phyloP scores from a whole-genome alignment of 495 filamentous ascomycete species.

The Daldinia concentrica region DNA sequence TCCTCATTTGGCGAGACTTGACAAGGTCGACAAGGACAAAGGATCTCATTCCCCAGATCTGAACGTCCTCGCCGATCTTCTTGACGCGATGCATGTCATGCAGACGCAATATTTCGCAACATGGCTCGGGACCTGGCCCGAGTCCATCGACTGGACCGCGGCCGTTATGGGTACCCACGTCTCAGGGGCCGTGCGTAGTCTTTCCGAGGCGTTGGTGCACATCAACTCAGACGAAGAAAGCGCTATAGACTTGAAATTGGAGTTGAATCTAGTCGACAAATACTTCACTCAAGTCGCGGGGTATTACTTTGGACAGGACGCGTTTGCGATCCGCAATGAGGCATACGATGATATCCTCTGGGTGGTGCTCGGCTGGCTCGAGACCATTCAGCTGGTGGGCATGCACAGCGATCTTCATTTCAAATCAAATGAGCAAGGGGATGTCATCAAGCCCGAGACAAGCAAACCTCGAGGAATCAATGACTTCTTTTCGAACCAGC shows the following conservation, averaged over 20 bases:
- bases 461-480: slow-evolving; percentile 15
- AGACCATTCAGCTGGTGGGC: slow-evolving; percentile 78
- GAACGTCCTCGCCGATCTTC: slow-evolving; percentile 53
- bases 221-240: slow-evolving; percentile 25
- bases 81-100: slow-evolving; percentile 75
- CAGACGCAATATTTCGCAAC: slow-evolving; percentile 79
- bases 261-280: slow-evolving; percentile 80
- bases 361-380: slow-evolving; percentile 94
- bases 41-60: slow-evolving; percentile 29
- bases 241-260: slow-evolving; percentile 52
- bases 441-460: slow-evolving; percentile 1
- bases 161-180: slow-evolving; percentile 87
- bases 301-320: slow-evolving; percentile 90
- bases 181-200: slow-evolving; percentile 70
- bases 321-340: slow-evolving; percentile 75
- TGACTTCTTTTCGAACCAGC: slow-evolving; percentile 38
- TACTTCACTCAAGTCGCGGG: slow-evolving; percentile 79
- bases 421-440: slow-evolving; percentile 7
- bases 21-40: slow-evolving; percentile 6
- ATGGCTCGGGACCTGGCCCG: slow-evolving; percentile 85
- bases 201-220: slow-evolving; percentile 59
- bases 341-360: slow-evolving; percentile 98
- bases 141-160: slow-evolving; percentile 91
- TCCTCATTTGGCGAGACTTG: slow-evolving; percentile 8
- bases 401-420: slow-evolving; percentile 57